A percentile compares a stretch with the other conserved stretches of the same genome.
These are phyloP conservation scores for Kodamaea fukazawae DNA, from an alignment of 805 yeast species.

Conservation along the genomic window DNA sequence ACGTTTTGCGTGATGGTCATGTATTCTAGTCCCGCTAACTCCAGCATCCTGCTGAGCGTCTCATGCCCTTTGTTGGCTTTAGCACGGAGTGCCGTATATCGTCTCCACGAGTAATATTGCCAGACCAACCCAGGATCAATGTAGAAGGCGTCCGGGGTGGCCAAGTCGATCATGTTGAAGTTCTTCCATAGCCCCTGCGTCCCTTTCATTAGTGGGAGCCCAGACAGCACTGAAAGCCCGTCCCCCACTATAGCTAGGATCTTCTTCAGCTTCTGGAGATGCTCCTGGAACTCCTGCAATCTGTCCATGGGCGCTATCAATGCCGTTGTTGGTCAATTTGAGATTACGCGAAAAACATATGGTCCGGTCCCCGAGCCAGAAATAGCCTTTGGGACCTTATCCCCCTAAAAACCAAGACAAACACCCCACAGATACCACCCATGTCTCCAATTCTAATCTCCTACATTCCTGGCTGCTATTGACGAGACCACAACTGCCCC, in stretches of 20 bases:
- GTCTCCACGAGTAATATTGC: conserved; percentile 77
- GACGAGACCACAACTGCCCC: too few relatives aligned
- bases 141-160: conserved; percentile 88
- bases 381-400: too few relatives aligned
- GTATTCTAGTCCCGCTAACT: conserved; percentile 33
- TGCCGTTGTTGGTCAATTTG: too few relatives aligned
- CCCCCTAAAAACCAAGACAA: too few relatives aligned
- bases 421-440: too few relatives aligned
- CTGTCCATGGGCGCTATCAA: conserved; percentile 16
- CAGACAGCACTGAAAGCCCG: conserved; percentile 76
- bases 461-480: too few relatives aligned
- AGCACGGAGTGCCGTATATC: conserved; percentile 63
- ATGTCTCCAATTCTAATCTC: too few relatives aligned
- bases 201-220: conserved; percentile 72
- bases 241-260: conserved; percentile 75
- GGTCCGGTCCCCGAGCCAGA: too few relatives aligned
- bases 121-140: conserved; percentile 83
- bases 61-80: conserved; percentile 72
- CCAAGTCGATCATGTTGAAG: conserved; percentile 76
- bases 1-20: conserved; percentile 81
- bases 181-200: conserved; percentile 74
- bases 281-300: conserved; percentile 48
- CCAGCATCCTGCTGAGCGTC: conserved; percentile 63
- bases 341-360: too few relatives aligned
- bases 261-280: conserved; percentile 39